phyloP scores from a whole-genome alignment of 2,329 filamentous ascomycete genomes.

The Pyrenochaeta sp. region DNA sequence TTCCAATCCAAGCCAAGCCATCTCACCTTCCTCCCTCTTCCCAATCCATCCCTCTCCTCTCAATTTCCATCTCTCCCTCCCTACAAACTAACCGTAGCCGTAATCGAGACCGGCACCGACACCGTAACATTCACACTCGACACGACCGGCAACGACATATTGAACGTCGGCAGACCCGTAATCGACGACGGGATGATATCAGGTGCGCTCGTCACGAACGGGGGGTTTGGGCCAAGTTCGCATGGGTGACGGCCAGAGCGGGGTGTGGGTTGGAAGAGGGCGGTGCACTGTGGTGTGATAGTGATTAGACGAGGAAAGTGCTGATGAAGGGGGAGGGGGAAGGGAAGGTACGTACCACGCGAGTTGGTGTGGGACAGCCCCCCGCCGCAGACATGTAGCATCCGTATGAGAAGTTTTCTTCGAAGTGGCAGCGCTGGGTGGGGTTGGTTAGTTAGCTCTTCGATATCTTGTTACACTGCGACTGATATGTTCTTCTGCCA shows the following conservation, averaged over 20 bases:
- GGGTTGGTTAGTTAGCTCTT: not conserved
- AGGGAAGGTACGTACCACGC: conserved; percentile 25
- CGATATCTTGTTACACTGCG: too few relatives aligned
- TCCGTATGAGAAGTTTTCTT: conserved; percentile 39
- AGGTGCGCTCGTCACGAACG: conserved; percentile 1
- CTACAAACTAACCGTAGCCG: not conserved
- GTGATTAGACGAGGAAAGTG: not conserved
- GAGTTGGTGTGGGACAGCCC: conserved; percentile 39
- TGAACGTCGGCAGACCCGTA: not conserved
- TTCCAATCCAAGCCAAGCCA: not conserved
- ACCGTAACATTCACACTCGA: not conserved
- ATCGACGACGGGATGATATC: not conserved
- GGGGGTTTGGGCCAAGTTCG: conserved; percentile 27
- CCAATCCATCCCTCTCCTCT: not conserved
- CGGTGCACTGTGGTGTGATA: conserved; percentile 25
- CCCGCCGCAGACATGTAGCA: conserved; percentile 40
- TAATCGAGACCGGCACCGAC: not conserved
- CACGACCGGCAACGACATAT: not conserved
- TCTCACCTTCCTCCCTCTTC: not conserved
- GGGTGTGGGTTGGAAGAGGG: conserved; percentile 33
- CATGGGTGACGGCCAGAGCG: conserved; percentile 38
- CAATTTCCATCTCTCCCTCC: not conserved
- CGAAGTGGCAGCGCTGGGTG: conserved; percentile 37
- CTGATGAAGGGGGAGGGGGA: not conserved
- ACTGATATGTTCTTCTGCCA: too few relatives aligned